phyloP scores from a whole-genome alignment of 2,329 filamentous ascomycete genomes.

The Diplodia intermedia region DNA sequence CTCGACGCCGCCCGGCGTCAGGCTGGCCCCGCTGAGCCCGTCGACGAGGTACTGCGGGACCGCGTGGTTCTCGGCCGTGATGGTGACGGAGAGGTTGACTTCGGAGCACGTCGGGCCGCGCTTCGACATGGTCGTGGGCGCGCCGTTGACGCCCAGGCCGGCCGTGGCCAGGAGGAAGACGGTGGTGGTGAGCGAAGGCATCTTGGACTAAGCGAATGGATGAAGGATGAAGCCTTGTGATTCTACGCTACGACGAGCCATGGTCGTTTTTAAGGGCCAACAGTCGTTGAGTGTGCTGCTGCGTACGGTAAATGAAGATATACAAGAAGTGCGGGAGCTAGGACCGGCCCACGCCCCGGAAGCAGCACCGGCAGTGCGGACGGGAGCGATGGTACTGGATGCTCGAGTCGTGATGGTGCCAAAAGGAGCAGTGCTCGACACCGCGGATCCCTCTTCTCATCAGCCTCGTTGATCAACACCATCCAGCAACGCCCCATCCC shows the following conservation, averaged over 20 bases:
- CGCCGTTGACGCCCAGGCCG: constrained; percentile 6
- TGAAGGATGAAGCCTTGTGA: background rate
- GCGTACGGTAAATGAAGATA: constrained; percentile 14
- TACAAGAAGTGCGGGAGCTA: background rate
- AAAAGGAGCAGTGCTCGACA: constrained; percentile 11
- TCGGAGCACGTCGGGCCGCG: constrained; percentile 22
- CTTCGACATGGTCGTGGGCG: background rate
- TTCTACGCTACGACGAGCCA: background rate
- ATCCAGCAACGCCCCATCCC: too few species aligned
- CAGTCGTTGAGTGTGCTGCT: background rate
- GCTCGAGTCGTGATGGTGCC: background rate
- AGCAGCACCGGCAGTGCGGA: background rate
- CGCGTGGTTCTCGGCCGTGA: constrained; percentile 7
- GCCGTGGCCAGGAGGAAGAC: background rate
- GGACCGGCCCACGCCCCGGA: background rate
- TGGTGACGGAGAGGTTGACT: constrained; percentile 7
- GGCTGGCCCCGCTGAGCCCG: background rate
- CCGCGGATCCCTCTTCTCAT: background rate
- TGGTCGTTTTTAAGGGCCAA: background rate
- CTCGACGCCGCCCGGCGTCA: constrained; percentile 7
- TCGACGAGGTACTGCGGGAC: constrained; percentile 10
- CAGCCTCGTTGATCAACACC: background rate
- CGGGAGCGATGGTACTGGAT: too few species aligned
- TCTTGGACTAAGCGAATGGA: background rate
- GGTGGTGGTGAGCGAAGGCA: constrained; percentile 16